phyloP scores from a whole-genome alignment of 345 rosid species.

The Hibiscus tridactylites region DNA sequence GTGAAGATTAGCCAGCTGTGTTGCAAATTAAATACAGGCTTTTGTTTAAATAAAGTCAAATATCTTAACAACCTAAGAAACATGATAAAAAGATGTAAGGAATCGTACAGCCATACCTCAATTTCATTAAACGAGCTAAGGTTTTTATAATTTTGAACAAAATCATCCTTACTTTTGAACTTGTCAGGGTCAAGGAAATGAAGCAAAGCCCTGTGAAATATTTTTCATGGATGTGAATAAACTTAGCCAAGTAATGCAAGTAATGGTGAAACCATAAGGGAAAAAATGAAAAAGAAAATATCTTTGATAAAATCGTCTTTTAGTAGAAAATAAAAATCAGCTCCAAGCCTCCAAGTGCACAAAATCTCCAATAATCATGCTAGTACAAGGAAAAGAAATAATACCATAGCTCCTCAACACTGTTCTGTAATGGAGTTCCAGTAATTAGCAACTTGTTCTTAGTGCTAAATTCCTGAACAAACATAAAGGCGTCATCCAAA shows the following conservation, averaged over 20 bases:
- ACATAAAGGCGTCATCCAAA: slow-evolving; percentile 7
- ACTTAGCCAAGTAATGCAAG: neutral
- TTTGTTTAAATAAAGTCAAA: neutral
- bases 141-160: slow-evolving; percentile 93
- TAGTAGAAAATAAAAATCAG: neutral
- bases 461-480: slow-evolving; percentile 84
- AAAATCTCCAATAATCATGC: neutral
- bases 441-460: slow-evolving; percentile 96
- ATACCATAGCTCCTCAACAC: slow-evolving; percentile 99
- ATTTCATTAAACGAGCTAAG: slow-evolving; percentile 91
- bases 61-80: neutral
- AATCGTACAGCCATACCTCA: slow-evolving; percentile 45
- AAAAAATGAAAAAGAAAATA: neutral
- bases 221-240: neutral
- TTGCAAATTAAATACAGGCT: slow-evolving; percentile 13
- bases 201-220: slow-evolving; percentile 74
- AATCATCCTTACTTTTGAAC: slow-evolving; percentile 89
- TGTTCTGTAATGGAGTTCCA: slow-evolving; percentile 97
- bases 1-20: slow-evolving; percentile 95
- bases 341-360: neutral
- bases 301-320: neutral
- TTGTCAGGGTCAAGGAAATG: slow-evolving; percentile 93
- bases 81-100: neutral
- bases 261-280: neutral
- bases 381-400: slow-evolving; percentile 7